Conservation (phyloP, 2,329 filamentous ascomycete species). For the Fusarium acutatum region DNA sequence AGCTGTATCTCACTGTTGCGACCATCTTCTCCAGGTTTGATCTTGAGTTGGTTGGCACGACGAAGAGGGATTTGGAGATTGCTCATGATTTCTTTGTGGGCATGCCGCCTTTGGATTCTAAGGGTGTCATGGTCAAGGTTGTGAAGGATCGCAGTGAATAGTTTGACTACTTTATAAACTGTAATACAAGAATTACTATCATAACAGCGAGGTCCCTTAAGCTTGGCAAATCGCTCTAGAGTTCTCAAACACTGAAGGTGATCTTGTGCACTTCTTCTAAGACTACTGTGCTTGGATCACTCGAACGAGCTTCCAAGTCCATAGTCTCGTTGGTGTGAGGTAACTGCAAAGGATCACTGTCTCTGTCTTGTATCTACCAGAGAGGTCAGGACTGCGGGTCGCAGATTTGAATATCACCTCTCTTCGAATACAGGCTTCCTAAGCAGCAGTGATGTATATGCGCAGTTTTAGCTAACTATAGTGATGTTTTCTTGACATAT, state of each 20-base stretch:
- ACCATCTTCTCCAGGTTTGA: not conserved
- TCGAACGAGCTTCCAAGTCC: fast-evolving
- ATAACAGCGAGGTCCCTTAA: too few species aligned
- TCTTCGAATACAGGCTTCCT: fast-evolving
- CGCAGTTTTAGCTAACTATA: fast-evolving
- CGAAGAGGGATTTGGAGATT: not conserved
- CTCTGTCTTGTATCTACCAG: not conserved
- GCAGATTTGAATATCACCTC: not conserved
- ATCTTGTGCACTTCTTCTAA: not conserved
- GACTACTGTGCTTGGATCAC: fast-evolving
- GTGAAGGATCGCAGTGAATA: not conserved
- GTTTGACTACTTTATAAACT: fast-evolving
- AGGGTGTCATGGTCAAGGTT: not conserved
- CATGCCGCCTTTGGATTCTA: not conserved
- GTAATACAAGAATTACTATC: fast-evolving
- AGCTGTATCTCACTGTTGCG: not conserved
- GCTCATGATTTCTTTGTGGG: not conserved
- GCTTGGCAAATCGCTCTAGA: not conserved
- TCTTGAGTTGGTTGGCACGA: not conserved
- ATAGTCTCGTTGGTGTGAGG: fast-evolving
- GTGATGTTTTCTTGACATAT: not conserved
- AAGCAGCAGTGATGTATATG: fast-evolving
- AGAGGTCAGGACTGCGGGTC: not conserved
- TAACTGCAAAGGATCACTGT: fast-evolving
- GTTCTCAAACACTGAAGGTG: not conserved